phyloP scores from a whole-genome alignment of 208 protist species.

The Leishmania lainsoni region DNA sequence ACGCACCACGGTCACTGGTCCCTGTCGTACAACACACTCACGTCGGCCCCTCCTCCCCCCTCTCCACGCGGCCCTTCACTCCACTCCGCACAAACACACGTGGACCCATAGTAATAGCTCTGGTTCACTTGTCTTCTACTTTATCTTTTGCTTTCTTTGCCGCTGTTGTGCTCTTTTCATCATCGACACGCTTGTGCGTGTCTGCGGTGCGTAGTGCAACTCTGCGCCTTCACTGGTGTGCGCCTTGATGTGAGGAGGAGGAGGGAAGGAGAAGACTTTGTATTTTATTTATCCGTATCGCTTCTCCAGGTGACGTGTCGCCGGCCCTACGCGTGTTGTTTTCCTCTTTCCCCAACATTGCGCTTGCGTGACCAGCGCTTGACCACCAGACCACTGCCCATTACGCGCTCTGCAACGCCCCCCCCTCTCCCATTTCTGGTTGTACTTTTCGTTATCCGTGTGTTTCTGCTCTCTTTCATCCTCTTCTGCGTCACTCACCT shows the following conservation, averaged over 20 bases:
- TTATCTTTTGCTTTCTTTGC: not conserved
- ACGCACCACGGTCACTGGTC: not conserved
- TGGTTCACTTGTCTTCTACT: not conserved
- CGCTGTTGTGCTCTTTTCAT: not conserved
- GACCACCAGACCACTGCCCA: not conserved
- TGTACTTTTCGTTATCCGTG: not conserved
- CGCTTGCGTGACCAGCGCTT: not conserved
- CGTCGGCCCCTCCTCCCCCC: no score
- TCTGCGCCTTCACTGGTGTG: not conserved
- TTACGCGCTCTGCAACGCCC: not conserved
- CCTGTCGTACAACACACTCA: not conserved
- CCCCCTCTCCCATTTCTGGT: not conserved
- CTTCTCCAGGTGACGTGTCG: not conserved
- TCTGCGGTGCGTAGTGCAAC: not conserved
- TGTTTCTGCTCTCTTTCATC: not conserved
- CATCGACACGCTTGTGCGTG: not conserved
- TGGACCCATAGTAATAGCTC: not conserved
- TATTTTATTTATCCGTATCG: not conserved
- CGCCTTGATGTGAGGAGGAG: not conserved
- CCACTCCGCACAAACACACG: not conserved
- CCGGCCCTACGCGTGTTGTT: not conserved
- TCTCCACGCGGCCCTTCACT: not conserved
- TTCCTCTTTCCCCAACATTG: not conserved
- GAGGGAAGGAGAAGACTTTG: not conserved
- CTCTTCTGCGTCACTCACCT: not conserved